These are phyloP conservation scores for Xylaria palmicola DNA, from an alignment of 495 filamentous ascomycete genomes.

Conservation along the genomic window DNA sequence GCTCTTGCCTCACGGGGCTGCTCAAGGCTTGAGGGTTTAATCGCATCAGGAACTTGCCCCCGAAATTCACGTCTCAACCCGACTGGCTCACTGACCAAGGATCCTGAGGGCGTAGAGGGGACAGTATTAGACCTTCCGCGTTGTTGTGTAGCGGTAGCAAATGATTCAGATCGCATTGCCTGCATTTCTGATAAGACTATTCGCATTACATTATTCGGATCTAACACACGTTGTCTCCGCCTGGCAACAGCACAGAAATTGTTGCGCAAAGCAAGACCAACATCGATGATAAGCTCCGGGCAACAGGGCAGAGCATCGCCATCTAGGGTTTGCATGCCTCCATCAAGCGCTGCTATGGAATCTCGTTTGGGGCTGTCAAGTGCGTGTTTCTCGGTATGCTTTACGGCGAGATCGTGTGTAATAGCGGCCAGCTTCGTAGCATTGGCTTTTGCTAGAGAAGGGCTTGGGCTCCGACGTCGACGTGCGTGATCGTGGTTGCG, in stretches of 20 bases:
- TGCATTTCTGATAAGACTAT: conserved; percentile 44
- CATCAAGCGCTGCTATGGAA: conserved; percentile 31
- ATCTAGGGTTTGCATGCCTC: conserved; percentile 23
- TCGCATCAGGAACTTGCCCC: neutral
- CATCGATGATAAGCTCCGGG: conserved; percentile 41
- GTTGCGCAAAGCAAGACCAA: conserved; percentile 39
- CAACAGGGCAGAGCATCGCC: conserved; percentile 36
- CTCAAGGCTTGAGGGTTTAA: neutral
- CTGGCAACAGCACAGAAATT: conserved; percentile 48
- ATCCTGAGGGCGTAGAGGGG: conserved; percentile 9
- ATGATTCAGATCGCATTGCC: conserved; percentile 23
- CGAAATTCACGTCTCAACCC: conserved; percentile 11
- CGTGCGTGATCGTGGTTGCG: conserved; percentile 40
- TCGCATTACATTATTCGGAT: conserved; percentile 40
- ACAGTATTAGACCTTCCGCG: conserved; percentile 19
- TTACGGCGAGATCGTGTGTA: conserved; percentile 41
- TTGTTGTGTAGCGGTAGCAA: conserved; percentile 16
- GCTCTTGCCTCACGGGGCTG: neutral
- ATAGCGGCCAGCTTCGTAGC: conserved; percentile 43
- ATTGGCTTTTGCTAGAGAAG: conserved; percentile 36
- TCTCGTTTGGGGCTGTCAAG: conserved; percentile 28
- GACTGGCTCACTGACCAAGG: conserved; percentile 5
- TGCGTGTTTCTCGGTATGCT: conserved; percentile 34
- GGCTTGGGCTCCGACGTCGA: conserved; percentile 27
- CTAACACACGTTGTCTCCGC: conserved; percentile 34